A percentile compares a stretch with the other conserved stretches of the same genome.
Evolutionary conservation across 352 stramenopile genomes (phyloP).

Genomic region (Phytophthora sojae): DNA sequence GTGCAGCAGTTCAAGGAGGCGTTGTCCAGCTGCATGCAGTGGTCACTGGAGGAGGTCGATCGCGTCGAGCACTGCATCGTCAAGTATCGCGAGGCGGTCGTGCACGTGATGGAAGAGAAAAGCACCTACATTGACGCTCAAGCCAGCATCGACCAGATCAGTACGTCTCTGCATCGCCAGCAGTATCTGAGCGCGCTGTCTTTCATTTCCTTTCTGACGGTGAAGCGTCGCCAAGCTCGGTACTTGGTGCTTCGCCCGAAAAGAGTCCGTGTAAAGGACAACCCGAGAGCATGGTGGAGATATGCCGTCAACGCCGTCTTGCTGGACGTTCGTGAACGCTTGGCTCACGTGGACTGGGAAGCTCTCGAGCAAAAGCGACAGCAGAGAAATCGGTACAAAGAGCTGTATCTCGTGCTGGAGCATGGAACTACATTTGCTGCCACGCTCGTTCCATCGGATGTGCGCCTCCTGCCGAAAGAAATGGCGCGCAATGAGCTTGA

Average conservation of each 20-base stretch:
- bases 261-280: slow-evolving; percentile 46
- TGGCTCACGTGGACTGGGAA: slow-evolving; percentile 78
- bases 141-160: slow-evolving; percentile 79
- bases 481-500: slow-evolving; percentile 56
- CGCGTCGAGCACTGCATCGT: slow-evolving; percentile 63
- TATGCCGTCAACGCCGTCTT: slow-evolving; percentile 82
- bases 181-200: slow-evolving; percentile 83
- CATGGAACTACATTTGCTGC: slow-evolving; percentile 41
- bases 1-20: slow-evolving; percentile 78
- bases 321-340: slow-evolving; percentile 73
- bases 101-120: slow-evolving; percentile 88
- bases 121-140: slow-evolving; percentile 88
- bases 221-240: slow-evolving; percentile 64
- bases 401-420: slow-evolving; percentile 59
- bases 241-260: slow-evolving; percentile 71
- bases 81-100: slow-evolving; percentile 81
- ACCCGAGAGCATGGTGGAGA: slow-evolving; percentile 73
- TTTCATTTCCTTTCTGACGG: slow-evolving; percentile 74
- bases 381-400: slow-evolving; percentile 61
- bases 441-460: slow-evolving; percentile 49
- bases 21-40: slow-evolving; percentile 81
- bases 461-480: slow-evolving; percentile 60
- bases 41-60: slow-evolving; percentile 68
- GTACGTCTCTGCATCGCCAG: slow-evolving; percentile 59
- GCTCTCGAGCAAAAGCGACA: slow-evolving; percentile 43